Evolutionary conservation across 2,329 filamentous ascomycete species (phyloP).

Genomic region (Colletotrichum gloeosporioides): DNA sequence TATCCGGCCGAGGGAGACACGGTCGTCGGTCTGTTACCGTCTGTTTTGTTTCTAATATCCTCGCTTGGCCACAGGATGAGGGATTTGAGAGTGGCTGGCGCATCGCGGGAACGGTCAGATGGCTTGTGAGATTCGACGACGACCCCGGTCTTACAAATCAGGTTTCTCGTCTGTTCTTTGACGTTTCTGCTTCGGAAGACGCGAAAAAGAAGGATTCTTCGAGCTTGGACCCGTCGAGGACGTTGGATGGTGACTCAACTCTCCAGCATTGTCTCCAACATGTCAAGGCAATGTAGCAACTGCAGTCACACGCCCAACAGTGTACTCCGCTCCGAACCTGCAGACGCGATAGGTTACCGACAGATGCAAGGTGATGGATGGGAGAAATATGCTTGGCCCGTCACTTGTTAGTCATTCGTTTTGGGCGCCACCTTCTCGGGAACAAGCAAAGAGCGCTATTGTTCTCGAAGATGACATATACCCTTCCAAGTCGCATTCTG

Average conservation of each 20-base stretch:
- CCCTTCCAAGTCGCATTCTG: background rate
- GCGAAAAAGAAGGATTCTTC: background rate
- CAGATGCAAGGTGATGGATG: conserved; percentile 4
- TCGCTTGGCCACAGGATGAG: background rate
- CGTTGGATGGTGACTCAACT: background rate
- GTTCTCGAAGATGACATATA: background rate
- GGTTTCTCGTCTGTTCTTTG: background rate
- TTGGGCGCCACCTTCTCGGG: background rate
- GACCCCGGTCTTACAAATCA: background rate
- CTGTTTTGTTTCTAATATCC: background rate
- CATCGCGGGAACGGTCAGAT: background rate
- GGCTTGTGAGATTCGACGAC: background rate
- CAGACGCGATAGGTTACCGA: conserved; percentile 10
- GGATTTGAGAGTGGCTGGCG: background rate
- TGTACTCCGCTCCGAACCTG: background rate
- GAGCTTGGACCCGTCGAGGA: background rate
- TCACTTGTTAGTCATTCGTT: background rate
- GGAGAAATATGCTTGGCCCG: background rate
- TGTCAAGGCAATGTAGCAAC: background rate
- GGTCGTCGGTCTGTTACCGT: background rate
- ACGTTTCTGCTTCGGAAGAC: background rate
- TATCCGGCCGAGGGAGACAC: background rate
- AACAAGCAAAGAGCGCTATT: background rate
- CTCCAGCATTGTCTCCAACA: background rate
- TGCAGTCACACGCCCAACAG: background rate